Conservation (phyloP, 169 alveolate species). For the Miamiensis avidus region DNA sequence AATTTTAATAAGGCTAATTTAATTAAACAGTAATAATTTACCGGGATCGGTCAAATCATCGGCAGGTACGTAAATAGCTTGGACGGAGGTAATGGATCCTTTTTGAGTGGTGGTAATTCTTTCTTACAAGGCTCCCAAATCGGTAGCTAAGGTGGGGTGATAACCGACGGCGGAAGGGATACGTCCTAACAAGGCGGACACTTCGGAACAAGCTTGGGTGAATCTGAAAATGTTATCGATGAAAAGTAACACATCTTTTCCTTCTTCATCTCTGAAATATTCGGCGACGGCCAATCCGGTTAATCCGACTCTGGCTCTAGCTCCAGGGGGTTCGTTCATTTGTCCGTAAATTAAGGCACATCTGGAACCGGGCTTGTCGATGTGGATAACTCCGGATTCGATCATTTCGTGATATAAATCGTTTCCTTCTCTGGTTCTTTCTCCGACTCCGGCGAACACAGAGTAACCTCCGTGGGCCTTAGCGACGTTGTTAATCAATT, state of each 20-base stretch:
- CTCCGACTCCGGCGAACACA: constrained; percentile 99
- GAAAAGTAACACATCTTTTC: constrained; percentile 95
- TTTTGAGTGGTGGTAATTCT: constrained; percentile 97
- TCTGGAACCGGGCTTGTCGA: constrained; percentile 92
- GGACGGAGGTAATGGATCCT: constrained; percentile 98
- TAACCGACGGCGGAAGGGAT: constrained; percentile 98
- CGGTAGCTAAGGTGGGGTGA: constrained; percentile 98
- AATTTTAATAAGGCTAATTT: no score
- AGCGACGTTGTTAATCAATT: constrained; percentile 97
- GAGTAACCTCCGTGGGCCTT: constrained; percentile 98
- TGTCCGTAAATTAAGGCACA: constrained; percentile 98
- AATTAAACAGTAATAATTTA: no score
- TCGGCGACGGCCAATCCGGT: constrained; percentile 98
- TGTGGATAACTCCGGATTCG: constrained; percentile 63
- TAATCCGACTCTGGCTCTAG: constrained; percentile 98
- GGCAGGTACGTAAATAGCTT: constrained; percentile 99
- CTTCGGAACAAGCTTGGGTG: constrained; percentile 98
- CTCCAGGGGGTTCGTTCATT: constrained; percentile 99
- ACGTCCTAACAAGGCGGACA: constrained; percentile 97
- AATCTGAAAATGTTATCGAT: constrained; percentile 97
- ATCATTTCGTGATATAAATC: constrained; percentile 96
- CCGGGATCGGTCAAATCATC: constrained; percentile 98
- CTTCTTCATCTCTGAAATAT: constrained; percentile 97
- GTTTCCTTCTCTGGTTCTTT: constrained; percentile 98
- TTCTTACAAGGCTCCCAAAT: constrained; percentile 95